A percentile compares a stretch with the other conserved stretches of the same genome.
Conservation (phyloP, 2,329 filamentous ascomycete genomes). For the Claviceps paspali region DNA sequence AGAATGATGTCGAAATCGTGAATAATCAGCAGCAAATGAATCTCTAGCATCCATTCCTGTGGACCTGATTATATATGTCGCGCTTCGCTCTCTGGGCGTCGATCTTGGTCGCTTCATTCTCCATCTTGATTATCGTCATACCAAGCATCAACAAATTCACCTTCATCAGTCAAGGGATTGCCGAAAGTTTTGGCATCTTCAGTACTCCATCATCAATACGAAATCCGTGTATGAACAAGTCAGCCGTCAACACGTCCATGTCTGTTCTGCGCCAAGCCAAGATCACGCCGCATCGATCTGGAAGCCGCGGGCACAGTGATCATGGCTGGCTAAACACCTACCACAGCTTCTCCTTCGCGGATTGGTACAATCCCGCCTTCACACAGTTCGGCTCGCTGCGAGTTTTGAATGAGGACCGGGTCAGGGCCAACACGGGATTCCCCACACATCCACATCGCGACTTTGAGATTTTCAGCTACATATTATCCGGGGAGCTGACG, state of each 20-base stretch:
- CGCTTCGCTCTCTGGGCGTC: slow-evolving; percentile 18
- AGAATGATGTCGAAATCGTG: neutral
- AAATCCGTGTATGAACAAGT: slow-evolving; percentile 19
- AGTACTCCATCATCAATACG: neutral
- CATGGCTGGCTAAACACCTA: slow-evolving; percentile 82
- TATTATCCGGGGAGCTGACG: slow-evolving; percentile 71
- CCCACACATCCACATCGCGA: slow-evolving; percentile 74
- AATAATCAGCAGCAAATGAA: neutral
- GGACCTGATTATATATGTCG: slow-evolving; percentile 30
- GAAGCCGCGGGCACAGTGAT: slow-evolving; percentile 57
- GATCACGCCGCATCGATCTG: slow-evolving; percentile 59
- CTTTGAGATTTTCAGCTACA: slow-evolving; percentile 82
- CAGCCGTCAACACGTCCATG: slow-evolving; percentile 40
- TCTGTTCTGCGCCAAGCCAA: slow-evolving; percentile 47
- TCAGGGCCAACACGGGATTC: slow-evolving; percentile 59
- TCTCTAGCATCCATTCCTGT: too few relatives aligned
- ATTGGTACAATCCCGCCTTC: slow-evolving; percentile 51
- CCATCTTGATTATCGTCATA: slow-evolving; percentile 20
- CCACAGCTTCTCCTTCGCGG: slow-evolving; percentile 74
- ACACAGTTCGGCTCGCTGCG: slow-evolving; percentile 60
- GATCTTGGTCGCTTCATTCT: slow-evolving; percentile 22
- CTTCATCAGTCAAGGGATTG: slow-evolving; percentile 6
- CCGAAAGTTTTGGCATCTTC: slow-evolving; percentile 3
- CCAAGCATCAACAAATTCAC: slow-evolving; percentile 5
- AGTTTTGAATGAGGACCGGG: slow-evolving; percentile 81